Conservation (phyloP, 108 stramenopile species). For the Aurantiochytrium sp. region DNA sequence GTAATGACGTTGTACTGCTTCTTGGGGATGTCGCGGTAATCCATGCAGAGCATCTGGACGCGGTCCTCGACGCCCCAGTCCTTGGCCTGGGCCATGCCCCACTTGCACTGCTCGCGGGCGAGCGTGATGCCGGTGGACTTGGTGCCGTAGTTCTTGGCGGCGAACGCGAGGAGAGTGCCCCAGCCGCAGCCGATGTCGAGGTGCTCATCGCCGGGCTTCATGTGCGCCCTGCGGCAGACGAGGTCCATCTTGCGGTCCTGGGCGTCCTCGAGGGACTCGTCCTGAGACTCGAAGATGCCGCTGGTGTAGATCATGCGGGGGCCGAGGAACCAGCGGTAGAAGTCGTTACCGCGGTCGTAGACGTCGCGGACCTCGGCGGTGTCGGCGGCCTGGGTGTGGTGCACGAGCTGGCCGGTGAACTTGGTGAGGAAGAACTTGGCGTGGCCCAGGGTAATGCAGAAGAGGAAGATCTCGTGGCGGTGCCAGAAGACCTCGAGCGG, state of each 20-base stretch:
- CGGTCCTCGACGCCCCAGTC: neutral
- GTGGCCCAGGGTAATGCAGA: neutral
- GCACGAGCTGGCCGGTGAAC: slow-evolving; percentile 28
- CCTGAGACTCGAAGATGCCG: slow-evolving; percentile 35
- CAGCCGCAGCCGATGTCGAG: slow-evolving; percentile 41
- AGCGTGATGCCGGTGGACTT: slow-evolving; percentile 36
- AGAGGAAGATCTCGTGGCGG: slow-evolving; percentile 25
- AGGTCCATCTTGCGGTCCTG: slow-evolving; percentile 40
- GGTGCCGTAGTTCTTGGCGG: slow-evolving; percentile 32
- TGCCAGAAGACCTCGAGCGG: slow-evolving; percentile 14
- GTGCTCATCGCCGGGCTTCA: slow-evolving; percentile 28
- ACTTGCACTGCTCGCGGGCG: slow-evolving; percentile 35
- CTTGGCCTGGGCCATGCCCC: slow-evolving; percentile 16
- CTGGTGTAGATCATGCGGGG: slow-evolving; percentile 35
- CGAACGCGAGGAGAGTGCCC: slow-evolving; percentile 34
- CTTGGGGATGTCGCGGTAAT: slow-evolving; percentile 35
- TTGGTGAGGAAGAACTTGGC: slow-evolving; percentile 19
- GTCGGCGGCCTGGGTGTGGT: slow-evolving; percentile 17
- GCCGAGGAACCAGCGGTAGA: slow-evolving; percentile 36
- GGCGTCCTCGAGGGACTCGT: slow-evolving; percentile 30
- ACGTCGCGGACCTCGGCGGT: slow-evolving; percentile 26
- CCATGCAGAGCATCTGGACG: slow-evolving; percentile 31
- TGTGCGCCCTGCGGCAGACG: slow-evolving; percentile 30
- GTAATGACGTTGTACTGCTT: slow-evolving; percentile 33
- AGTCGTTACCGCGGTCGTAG: slow-evolving; percentile 42